Evolutionary conservation across 2,329 filamentous ascomycete genomes (phyloP), one percentile per base, ranked within the genome.

Genomic region (Macrophomina phaseolina): DNA sequence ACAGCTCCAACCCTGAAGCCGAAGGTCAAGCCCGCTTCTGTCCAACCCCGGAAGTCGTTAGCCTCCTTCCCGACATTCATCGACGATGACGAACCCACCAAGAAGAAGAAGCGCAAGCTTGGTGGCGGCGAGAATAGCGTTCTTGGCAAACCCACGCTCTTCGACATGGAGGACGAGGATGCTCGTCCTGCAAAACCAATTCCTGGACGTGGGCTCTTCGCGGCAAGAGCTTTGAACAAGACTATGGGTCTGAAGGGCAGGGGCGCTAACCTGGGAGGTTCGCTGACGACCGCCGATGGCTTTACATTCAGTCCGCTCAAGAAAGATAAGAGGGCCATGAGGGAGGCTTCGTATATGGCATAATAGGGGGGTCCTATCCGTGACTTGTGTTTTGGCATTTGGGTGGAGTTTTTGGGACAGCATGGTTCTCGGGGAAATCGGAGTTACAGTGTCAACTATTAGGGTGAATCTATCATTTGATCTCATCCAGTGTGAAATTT

Each of bases 101-200:
- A 74, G 69, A 89, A 87, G 75, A 92, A 90, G 83, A 93, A 90
- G 82, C 87, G 90, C 69, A 94, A 92, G 78, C 80, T 92, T 5
- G 82, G 91, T 1, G 82, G 91, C 1, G 88, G 89, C 4, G 81
- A 68, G 32, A 68, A 18, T 4, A 70, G 79, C n/a, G 62, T 65
- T 8, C 55, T 67, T n/a, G 68, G 68, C 45, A 67, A 67, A 71
- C 45, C 58, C 5, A 91, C 88, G 3, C 75, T 95, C 5, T 92
- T 94, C 71, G 89, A 91, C 67, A 90, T 91, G 8, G 87, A 72
- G 8, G 77, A 74, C 14, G 77, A 79, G n/a, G 75, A 73, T 32
- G 40, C 45, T 30, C 49, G 58, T 30, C 72, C 74, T 12, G 65
- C 70, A n/a, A 79, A 78, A 65, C 74, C 77, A 12, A 74, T 75